These are phyloP conservation scores for Xanthoconium stramineum DNA, from an alignment of 768 basidiomycete species.

Conservation along the genomic window DNA sequence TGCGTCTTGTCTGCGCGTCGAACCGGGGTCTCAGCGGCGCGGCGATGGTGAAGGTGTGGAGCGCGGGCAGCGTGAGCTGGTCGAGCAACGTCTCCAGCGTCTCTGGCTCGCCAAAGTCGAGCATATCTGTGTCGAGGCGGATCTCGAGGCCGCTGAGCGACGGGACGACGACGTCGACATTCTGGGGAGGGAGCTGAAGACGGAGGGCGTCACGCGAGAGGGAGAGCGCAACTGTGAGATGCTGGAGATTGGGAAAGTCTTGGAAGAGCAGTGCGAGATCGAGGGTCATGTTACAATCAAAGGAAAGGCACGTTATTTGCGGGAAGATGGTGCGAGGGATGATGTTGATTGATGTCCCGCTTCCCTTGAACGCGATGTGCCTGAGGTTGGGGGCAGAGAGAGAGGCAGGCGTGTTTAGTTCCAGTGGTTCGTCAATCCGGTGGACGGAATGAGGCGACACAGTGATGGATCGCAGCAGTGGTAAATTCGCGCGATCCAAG, in stretches of 20 bases:
- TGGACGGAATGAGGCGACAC: constrained; percentile 14
- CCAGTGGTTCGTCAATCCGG: constrained; percentile 3
- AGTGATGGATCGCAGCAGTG: constrained; percentile 13
- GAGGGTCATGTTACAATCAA: constrained; percentile 18
- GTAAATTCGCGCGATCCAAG: constrained; percentile 9
- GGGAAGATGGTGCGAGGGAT: constrained; percentile 15
- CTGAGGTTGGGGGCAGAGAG: constrained; percentile 17
- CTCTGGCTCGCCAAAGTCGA: constrained; percentile 20
- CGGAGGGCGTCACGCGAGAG: constrained; percentile 10
- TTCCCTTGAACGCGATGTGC: constrained; percentile 14
- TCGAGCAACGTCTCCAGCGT: constrained; percentile 20
- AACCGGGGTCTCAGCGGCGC: neutral
- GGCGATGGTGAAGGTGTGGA: constrained; percentile 15
- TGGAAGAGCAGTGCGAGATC: constrained; percentile 19
- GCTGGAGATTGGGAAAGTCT: constrained; percentile 16
- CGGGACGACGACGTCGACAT: neutral
- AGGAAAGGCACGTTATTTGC: constrained; percentile 23
- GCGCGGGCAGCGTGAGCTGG: constrained; percentile 17
- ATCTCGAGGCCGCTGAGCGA: constrained; percentile 16
- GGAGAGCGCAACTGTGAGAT: constrained; percentile 15
- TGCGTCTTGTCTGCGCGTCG: neutral
- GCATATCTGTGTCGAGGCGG: constrained; percentile 19
- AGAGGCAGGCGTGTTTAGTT: neutral
- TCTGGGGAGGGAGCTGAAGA: constrained; percentile 5
- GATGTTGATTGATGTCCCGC: constrained; percentile 7